phyloP scores from a whole-genome alignment of 371 early-diverging fungal species.

The Syncephalastrum contaminatum region DNA sequence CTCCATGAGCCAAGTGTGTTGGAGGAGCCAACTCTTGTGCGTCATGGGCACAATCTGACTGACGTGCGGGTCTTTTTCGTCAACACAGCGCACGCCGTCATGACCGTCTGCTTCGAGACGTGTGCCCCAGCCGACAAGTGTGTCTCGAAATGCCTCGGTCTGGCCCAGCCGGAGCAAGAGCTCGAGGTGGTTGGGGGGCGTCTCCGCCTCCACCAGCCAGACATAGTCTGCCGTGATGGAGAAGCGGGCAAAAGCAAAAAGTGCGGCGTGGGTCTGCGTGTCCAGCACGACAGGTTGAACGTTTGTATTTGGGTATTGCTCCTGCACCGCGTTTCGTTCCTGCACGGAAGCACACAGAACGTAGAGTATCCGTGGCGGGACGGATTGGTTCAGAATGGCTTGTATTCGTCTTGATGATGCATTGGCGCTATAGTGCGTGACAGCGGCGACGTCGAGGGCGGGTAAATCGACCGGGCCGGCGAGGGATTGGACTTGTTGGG shows the following conservation, averaged over 20 bases:
- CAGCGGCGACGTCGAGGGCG: too few relatives aligned
- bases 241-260: too few relatives aligned
- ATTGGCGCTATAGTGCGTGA: too few relatives aligned
- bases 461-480: too few relatives aligned
- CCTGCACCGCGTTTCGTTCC: background rate
- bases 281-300: too few relatives aligned
- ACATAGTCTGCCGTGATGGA: constrained; percentile 33
- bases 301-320: background rate
- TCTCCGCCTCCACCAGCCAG: constrained; percentile 44
- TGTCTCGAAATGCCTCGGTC: constrained; percentile 39
- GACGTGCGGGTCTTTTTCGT: background rate
- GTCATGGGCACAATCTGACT: constrained; percentile 25
- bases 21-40: constrained; percentile 29
- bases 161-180: constrained; percentile 36
- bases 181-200: constrained; percentile 41
- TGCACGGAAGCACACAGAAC: too few relatives aligned
- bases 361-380: too few relatives aligned
- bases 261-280: too few relatives aligned
- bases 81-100: constrained; percentile 12
- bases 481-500: too few relatives aligned
- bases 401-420: too few relatives aligned
- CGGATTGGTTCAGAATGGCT: too few relatives aligned
- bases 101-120: background rate
- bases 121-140: constrained; percentile 38
- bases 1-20: constrained; percentile 24